Conservation (phyloP, 208 protist species). For the Trypanosomatidae sp. region DNA sequence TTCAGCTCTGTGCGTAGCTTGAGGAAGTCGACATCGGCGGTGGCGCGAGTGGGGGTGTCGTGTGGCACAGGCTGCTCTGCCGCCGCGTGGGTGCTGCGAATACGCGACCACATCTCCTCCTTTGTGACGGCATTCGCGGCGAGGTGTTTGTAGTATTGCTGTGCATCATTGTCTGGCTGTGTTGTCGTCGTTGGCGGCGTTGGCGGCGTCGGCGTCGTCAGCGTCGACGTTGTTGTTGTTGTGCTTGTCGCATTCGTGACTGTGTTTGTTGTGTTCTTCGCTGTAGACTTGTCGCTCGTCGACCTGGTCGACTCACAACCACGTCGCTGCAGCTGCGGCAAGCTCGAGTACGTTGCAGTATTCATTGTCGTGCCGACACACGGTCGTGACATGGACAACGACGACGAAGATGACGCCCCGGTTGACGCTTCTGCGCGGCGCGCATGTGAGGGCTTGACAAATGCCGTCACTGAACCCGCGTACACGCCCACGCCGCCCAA, state of each 20-base stretch:
- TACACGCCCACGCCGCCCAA: slow-evolving; percentile 58
- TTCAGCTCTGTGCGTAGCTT: slow-evolving; percentile 69
- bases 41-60: slow-evolving; percentile 6
- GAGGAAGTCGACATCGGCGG: slow-evolving; percentile 60
- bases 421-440: slow-evolving; percentile 28
- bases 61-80: slow-evolving; percentile 13
- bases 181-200: background rate
- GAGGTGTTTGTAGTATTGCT: slow-evolving; percentile 65
- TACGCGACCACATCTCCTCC: slow-evolving; percentile 80
- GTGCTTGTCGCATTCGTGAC: too few relatives aligned
- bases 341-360: too few relatives aligned
- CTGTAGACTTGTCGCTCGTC: too few relatives aligned
- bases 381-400: too few relatives aligned
- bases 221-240: background rate
- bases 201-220: background rate
- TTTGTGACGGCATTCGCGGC: slow-evolving; percentile 70
- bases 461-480: slow-evolving; percentile 71
- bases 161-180: slow-evolving; percentile 29
- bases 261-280: too few relatives aligned
- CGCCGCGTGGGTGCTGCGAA: slow-evolving; percentile 14
- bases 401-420: too few relatives aligned
- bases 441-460: too few relatives aligned
- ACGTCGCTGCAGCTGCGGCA: slow-evolving; percentile 30
- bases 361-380: too few relatives aligned
- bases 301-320: too few relatives aligned